A percentile compares a stretch with the other conserved stretches of the same genome.
Evolutionary conservation across 768 basidiomycete species (phyloP).

Genomic region (Tricholoma matsutake): DNA sequence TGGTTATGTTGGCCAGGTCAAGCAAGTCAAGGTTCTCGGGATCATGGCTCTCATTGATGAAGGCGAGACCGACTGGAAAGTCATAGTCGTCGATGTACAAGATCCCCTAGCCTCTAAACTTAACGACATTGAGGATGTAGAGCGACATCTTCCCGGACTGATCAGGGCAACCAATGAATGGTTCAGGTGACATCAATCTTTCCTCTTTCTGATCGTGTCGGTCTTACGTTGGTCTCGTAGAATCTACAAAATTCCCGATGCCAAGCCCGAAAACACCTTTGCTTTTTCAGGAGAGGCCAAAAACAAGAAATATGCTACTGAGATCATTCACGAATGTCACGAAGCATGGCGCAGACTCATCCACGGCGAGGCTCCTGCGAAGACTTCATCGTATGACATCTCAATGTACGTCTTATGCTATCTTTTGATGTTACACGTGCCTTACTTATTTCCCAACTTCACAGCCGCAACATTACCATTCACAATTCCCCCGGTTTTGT

Average conservation of each 20-base stretch:
- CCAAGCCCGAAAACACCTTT: conserved; percentile 96
- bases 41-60: conserved; percentile 99
- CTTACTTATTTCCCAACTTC: conserved; percentile 6
- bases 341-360: conserved; percentile 97
- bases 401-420: conserved; percentile 66
- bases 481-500: conserved; percentile 71
- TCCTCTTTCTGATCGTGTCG: neutral
- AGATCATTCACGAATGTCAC: conserved; percentile 98
- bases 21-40: conserved; percentile 99
- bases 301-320: conserved; percentile 99
- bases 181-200: conserved; percentile 67
- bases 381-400: conserved; percentile 69
- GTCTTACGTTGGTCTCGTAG: conserved; percentile 33
- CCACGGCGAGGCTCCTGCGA: conserved; percentile 72
- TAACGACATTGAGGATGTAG: conserved; percentile 99
- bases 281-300: conserved; percentile 99
- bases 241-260: conserved; percentile 96
- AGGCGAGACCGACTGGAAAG: conserved; percentile 99
- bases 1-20: conserved; percentile 94
- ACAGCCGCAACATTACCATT: conserved; percentile 78
- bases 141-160: conserved; percentile 94
- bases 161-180: conserved; percentile 98
- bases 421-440: neutral
- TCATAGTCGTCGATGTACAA: conserved; percentile 94
- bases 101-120: conserved; percentile 95